Percentiles rank a stretch among this genome's conserved stretches.
Evolutionary conservation across 306 rosid genomes (phyloP).

Genomic region (Fagus sylvatica): DNA sequence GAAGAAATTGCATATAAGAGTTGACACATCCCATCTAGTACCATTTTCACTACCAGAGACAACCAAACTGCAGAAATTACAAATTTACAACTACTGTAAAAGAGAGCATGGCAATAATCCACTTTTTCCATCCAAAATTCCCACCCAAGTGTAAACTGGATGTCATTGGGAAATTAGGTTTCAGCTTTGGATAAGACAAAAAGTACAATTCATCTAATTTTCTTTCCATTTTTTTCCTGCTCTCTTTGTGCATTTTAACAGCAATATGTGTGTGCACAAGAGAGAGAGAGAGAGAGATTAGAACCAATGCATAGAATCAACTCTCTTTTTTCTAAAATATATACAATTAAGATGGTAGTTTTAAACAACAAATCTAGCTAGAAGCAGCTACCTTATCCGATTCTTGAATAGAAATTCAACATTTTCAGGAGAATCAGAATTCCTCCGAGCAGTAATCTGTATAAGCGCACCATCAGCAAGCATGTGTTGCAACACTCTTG

Average conservation of each 20-base stretch:
- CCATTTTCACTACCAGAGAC: not conserved
- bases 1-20: not conserved
- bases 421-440: slow-evolving; percentile 47
- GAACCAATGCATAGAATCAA: not conserved
- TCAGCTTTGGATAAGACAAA: no score
- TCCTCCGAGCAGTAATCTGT: slow-evolving; percentile 73
- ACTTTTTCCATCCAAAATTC: not conserved
- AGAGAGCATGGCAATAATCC: not conserved
- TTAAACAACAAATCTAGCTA: not conserved
- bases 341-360: not conserved
- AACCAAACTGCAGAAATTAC: not conserved
- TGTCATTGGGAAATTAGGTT: no score
- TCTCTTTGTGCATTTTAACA: no score
- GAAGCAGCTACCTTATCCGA: slow-evolving; percentile 55
- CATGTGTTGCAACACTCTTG: slow-evolving; percentile 78
- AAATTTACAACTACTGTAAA: not conserved
- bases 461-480: slow-evolving; percentile 73
- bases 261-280: not conserved
- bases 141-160: not conserved
- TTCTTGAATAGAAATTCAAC: slow-evolving; percentile 74
- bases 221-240: no score
- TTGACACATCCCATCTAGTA: not conserved
- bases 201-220: no score
- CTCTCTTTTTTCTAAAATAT: not conserved
- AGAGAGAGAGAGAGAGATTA: not conserved